Evolutionary conservation across 345 rosid genomes (phyloP), one percentile per base, ranked within the genome.

Genomic region (Citrus inodora): DNA sequence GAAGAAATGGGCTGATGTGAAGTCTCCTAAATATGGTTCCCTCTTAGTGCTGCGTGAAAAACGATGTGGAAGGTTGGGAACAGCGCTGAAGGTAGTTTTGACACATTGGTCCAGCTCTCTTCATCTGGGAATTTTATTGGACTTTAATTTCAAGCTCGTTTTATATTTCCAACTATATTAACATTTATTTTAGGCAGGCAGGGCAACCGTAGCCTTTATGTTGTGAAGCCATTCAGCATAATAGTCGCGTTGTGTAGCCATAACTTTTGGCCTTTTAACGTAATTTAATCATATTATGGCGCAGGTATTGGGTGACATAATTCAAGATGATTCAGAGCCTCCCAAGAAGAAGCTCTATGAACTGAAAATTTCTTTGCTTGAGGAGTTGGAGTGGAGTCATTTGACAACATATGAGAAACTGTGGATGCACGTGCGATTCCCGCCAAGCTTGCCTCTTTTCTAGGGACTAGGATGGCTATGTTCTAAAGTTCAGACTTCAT

Each of bases 341-440:
- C 91, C 98, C 7, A 94, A 90, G 91, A 96, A 87, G 91, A 91
- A 91, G 86, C 83, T 89, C 1, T 92, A 89, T 48, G 95, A 92
- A 78, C 62, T 92, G 83, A 94, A 92, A 85, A 88, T 94, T 51
- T 80, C 88, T n/a, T 80, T 96, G 75, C 90, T 96, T 9, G 98
- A 87, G 70, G 97, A 94, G 73, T 80, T 92, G 35, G 98, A 98
- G 37, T 96, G 98, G 97, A 83, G 62, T 74, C 98, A 94, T 86
- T 60, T 92, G 83, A 79, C 84, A 21, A 74, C 86, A 30, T 89
- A 91, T 33, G 99, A 94, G 85, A 87, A 80, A 78, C 88, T 88
- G 56, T 96, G 99, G 99, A 90, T 94, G 97, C 89, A 88, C 40
- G 92, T 94, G 30, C 97, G 98, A 27, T 96, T 94, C 84, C 99